Evolutionary conservation across 129 eudicot species (phyloP).

Genomic region (Ambrosia trifida): DNA sequence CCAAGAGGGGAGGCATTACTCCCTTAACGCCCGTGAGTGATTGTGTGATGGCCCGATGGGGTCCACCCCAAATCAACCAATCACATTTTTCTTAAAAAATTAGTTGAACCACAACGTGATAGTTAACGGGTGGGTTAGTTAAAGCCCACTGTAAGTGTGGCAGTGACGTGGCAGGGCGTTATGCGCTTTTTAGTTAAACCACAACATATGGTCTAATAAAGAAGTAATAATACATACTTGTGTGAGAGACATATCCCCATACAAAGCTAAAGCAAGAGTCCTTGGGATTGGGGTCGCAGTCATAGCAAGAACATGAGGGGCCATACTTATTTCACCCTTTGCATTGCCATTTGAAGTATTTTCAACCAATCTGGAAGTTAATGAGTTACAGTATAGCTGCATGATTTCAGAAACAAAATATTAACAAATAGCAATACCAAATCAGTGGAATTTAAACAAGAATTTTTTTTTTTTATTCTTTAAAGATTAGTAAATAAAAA

Average conservation of each 20-base stretch:
- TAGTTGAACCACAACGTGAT: no score
- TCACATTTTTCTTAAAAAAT: no score
- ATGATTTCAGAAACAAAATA: constrained; percentile 20
- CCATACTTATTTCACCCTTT: constrained; percentile 60
- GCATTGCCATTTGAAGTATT: constrained; percentile 39
- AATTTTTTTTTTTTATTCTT: not conserved
- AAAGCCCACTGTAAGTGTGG: no score
- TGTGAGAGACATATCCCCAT: constrained; percentile 95
- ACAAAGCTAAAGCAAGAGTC: constrained; percentile 91
- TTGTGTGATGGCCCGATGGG: no score
- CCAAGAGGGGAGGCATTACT: no score
- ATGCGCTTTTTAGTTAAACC: no score
- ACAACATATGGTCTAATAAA: not conserved
- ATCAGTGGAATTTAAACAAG: constrained; percentile 4
- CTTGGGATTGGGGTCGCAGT: constrained; percentile 99
- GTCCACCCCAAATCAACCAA: no score
- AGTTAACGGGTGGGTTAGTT: no score
- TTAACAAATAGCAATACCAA: not conserved
- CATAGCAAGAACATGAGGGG: constrained; percentile 97
- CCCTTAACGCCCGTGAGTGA: no score
- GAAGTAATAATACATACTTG: constrained; percentile 54
- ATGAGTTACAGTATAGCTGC: constrained; percentile 65
- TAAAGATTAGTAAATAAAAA: constrained; percentile 11
- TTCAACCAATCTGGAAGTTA: constrained; percentile 46
- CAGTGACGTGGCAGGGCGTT: no score